Evolutionary conservation across 306 rosid species (phyloP), one percentile per base, ranked within the genome.

Genomic region (Benincasa hispida): DNA sequence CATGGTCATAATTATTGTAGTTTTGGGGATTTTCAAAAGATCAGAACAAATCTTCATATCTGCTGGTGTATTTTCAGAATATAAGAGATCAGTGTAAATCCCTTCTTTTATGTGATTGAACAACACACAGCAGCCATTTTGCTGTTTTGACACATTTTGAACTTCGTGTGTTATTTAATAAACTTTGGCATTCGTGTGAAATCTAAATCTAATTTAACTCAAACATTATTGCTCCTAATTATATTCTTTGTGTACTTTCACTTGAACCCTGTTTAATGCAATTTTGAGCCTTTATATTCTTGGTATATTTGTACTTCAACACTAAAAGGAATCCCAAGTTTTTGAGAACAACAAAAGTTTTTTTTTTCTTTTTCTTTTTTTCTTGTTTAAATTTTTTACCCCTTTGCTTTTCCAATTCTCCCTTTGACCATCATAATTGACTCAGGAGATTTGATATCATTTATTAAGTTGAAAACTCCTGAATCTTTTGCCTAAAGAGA

Each of bases 321-420:
- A 47, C 75, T 21, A 70, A 70, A 70, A 51, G 75, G 75, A 70
- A 70, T 70, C 75, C 75, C 75, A 72, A 28, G 59, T 48, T 48
- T 47, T 72, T 48, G 76, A 72, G 76, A 72, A 48, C 59, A 47
- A 72, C 76, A 2, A 50, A 72, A 72, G 60, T 18, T 50, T n/a
- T 41, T 13, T 21, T 21, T n/a, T 65, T 66, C 1, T 30, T 27
- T 0, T 60, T 17, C 9, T 13, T 22, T 68, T 41, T 68, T 45
- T 67, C 13, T 34, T 4, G 2, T 35, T 35, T 35, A n/a, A n/a
- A n/a, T 35, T 35, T 35, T 35, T 35, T 35, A 10, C 18, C 50
- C 55, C 47, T 68, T 91, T 72, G 25, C 59, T 72, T 69, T 68
- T 68, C n/a, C n/a, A 68, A 42, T n/a, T 8, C n/a, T 24, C 19